Evolutionary conservation across 495 filamentous ascomycete species (phyloP).

Genomic region (Penicillium antarcticum): DNA sequence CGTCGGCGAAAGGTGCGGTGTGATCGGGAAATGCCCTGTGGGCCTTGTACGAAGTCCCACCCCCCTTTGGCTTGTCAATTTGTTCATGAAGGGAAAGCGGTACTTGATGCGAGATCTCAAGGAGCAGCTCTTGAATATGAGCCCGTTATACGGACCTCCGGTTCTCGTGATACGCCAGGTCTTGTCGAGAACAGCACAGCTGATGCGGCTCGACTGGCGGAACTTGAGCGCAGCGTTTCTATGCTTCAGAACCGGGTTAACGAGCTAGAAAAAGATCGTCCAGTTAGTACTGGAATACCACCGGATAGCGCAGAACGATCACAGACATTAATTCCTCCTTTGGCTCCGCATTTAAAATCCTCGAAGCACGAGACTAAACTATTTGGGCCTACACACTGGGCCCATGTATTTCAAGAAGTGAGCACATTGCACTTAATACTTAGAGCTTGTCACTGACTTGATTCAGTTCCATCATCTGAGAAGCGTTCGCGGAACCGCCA

Average conservation of each 20-base stretch:
- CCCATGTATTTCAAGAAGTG: conserved; percentile 39
- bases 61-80: conserved; percentile 22
- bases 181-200: not conserved
- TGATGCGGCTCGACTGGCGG: conserved; percentile 7
- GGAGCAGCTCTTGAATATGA: too few species aligned
- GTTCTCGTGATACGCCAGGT: not conserved
- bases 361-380: conserved; percentile 30
- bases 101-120: conserved; percentile 7
- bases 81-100: conserved; percentile 17
- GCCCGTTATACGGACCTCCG: too few species aligned
- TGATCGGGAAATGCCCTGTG: conserved; percentile 40
- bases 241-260: conserved; percentile 17
- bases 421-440: not conserved
- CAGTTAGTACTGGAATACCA: not conserved
- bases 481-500: conserved; percentile 12
- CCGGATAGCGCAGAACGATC: not conserved
- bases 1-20: conserved; percentile 45
- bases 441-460: too few species aligned
- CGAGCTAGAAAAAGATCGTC: conserved; percentile 5
- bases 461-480: conserved; percentile 13
- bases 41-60: conserved; percentile 31
- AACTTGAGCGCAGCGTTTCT: conserved; percentile 12
- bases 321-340: conserved; percentile 12
- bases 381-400: conserved; percentile 43
- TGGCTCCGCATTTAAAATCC: conserved; percentile 14